Percentiles rank a stretch among this genome's conserved stretches.
Conservation (phyloP, 2,329 filamentous ascomycete species). For the Monosporascus sp. region DNA sequence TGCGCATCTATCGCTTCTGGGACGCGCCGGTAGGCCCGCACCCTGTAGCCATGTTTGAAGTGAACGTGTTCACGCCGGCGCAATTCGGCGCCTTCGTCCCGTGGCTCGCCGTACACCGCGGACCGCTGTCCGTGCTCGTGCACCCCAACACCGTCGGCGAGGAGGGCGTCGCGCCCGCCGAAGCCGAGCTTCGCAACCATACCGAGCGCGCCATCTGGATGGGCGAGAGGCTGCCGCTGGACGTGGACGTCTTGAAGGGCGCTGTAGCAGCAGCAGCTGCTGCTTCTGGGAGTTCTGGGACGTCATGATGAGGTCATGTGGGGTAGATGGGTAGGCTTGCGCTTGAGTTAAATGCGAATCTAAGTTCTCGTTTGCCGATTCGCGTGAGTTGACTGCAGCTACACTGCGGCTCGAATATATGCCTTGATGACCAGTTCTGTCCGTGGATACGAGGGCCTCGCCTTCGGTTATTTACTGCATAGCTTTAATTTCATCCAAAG, state of each 20-base stretch:
- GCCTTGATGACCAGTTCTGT: too few species aligned
- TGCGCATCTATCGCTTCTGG: conserved; percentile 76
- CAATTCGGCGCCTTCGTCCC: conserved; percentile 87
- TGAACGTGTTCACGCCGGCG: conserved; percentile 78
- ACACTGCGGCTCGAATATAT: too few species aligned
- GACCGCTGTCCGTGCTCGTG: conserved; percentile 71
- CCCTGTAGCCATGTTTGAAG: conserved; percentile 84
- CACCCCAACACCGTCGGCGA: conserved; percentile 68
- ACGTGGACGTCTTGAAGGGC: conserved; percentile 45
- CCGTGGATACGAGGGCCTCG: too few species aligned
- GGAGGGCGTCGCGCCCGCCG: conserved; percentile 21
- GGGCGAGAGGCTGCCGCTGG: conserved; percentile 60
- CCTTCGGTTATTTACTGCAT: too few species aligned
- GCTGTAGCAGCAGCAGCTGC: background rate
- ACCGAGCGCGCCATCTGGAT: conserved; percentile 69
- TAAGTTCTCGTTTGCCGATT: too few species aligned
- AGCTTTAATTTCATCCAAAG: too few species aligned
- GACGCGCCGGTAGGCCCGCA: conserved; percentile 78
- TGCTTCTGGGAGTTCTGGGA: too few species aligned
- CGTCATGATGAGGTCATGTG: too few species aligned
- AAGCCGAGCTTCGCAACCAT: conserved; percentile 50
- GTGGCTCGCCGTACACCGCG: conserved; percentile 79
- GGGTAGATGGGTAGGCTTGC: too few species aligned
- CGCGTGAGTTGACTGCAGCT: too few species aligned
- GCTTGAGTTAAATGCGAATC: too few species aligned